Base-by-base conservation (phyloP, 495 filamentous ascomycete genomes). In the Penicillium tannophilum region DNA sequence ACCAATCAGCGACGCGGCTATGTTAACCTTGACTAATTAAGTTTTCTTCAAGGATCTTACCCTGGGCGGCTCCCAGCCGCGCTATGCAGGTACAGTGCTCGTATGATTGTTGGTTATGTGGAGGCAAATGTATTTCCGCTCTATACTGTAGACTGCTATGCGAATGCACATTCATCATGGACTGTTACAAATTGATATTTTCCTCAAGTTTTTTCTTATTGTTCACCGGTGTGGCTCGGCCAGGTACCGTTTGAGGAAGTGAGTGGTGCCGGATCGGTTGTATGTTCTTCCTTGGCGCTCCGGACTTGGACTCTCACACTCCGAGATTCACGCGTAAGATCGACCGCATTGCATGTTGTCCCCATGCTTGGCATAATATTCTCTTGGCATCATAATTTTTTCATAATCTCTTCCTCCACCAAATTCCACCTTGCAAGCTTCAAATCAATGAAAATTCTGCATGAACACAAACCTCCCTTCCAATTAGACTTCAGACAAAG, bases 1-100 rank as follows among this genome's bases (percentile, higher is more conserved):
- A 42, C 63, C 63, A 65, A 65, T 65, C 17, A 54, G 6, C 3
- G 2, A 9, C 0, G 14, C 59, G 52, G 48, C 39, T 55, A 9
- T 2, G 6, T 24, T 10, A 23, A 20, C 11, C 8, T 45, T 55
- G 53, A 55, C 53, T 55, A 55, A 55, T 55, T 11, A 26, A 55
- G 24, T 46, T 54, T 46, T 20, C 23, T 49, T 12, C 46, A 49
- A 17, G 0, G 3, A 36, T 12, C 33, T n/a, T 6, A 41, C 39
- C 14, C 14, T 41, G 39, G 5, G 16, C 39, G 39, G 39, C n/a
- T 41, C 39, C 16, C 10, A 36, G 33, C 33, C 33, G 33, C 33
- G 33, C 9, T 36, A 36, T 36, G 33, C 33, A 36, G 33, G 33
- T 36, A 36, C 33, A 36, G 0, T 28, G 4, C 28, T 5, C 28